Base-by-base conservation (phyloP, 2,329 filamentous ascomycete species). In the Ceratocystis destructans region DNA sequence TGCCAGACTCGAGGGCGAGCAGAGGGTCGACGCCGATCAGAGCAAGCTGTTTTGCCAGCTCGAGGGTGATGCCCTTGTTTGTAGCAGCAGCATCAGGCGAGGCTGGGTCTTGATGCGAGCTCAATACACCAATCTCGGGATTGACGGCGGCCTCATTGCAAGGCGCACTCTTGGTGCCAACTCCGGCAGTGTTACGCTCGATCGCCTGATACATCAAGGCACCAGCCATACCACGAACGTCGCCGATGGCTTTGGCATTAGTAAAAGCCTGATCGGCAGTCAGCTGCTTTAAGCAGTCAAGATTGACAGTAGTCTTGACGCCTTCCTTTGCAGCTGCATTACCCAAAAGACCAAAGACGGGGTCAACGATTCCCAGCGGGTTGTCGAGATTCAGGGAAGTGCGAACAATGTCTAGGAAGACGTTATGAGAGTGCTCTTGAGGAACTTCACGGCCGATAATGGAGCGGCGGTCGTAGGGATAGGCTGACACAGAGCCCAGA, bases 61-160 rank as follows among this genome's bases (percentile, higher is more conserved):
- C 79, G 5, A 86, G 76, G 61, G 82, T 79, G 70, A 87, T 82
- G 45, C 77, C 76, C 76, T 86, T 86, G 78, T 88, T 88, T 61
- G 77, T 75, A 1, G 73, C 79, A 15, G 79, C 78, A 12, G 84
- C 82, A 53, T 79, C 80, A 2, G 78, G 72, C 0, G 82, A 82
- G 22, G 85, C 86, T 33, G 86, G 84, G 72, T 88, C 86, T 75
- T 88, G 85, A 74, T 88, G 85, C 74, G 87, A 84, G 65, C 78
- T 75, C 68, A 88, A 73, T 55, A 83, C 83, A 33, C 79, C 81
- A 71, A 88, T 86, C 76, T 88, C 85, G 2, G 85, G 79, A 75
- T 88, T 88, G 67, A 78, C 77, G 17, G 85, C 82, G 50, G 74
- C 77, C 71, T 83, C 73, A 74, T 74, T 79, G 76, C 85, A 88